Conservation (phyloP, 495 filamentous ascomycete species). For the Opeltia flavorubescens region DNA sequence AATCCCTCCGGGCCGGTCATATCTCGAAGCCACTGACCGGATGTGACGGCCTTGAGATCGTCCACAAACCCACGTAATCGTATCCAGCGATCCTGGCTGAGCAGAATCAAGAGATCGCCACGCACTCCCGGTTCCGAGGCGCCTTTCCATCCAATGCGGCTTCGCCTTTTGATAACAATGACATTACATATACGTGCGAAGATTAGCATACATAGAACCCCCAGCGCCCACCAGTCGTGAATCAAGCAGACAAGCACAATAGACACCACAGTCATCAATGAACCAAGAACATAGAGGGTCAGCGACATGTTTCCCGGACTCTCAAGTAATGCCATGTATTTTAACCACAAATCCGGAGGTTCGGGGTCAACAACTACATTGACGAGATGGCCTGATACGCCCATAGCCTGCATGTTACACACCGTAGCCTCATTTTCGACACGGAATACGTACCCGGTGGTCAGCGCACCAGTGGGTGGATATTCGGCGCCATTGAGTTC, state of each 20-base stretch:
- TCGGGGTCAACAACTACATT: constrained; percentile 28
- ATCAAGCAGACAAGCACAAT: no score
- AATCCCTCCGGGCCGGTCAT: constrained; percentile 35
- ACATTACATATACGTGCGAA: constrained; percentile 37
- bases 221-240: constrained; percentile 43
- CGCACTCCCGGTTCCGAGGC: constrained; percentile 20
- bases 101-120: constrained; percentile 27
- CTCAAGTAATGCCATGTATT: neutral
- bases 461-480: constrained; percentile 17
- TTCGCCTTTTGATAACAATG: constrained; percentile 36
- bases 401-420: constrained; percentile 33
- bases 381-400: constrained; percentile 28
- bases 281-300: neutral
- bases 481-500: constrained; percentile 23
- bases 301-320: neutral
- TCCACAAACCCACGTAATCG: constrained; percentile 31
- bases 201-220: constrained; percentile 30
- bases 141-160: constrained; percentile 23
- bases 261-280: no score
- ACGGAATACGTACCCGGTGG: constrained; percentile 27
- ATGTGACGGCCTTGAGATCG: constrained; percentile 44
- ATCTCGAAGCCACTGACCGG: constrained; percentile 38
- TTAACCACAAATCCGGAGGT: constrained; percentile 10
- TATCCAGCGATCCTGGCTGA: constrained; percentile 36
- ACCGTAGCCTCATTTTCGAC: constrained; percentile 42